These are phyloP conservation scores for Teunomyces cretensis DNA, from an alignment of 805 yeast species.

Conservation along the genomic window DNA sequence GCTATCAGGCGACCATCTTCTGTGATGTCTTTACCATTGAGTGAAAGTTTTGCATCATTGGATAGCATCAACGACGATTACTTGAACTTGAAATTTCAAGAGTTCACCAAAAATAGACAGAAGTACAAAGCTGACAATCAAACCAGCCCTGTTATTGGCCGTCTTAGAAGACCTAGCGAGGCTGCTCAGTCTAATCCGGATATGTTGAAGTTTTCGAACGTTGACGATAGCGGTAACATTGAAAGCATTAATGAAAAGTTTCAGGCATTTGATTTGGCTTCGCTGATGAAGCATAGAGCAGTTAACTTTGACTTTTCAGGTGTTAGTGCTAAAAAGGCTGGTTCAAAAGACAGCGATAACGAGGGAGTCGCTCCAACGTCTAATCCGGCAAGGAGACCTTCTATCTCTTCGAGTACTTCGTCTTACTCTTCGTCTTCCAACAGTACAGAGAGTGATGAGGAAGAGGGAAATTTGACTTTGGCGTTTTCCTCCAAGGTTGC, in stretches of 20 bases:
- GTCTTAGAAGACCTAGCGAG: conserved; percentile 5
- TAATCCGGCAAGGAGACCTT: conserved; percentile 4
- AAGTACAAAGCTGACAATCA: conserved; percentile 12
- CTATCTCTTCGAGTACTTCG: conserved; percentile 12
- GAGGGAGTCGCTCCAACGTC: conserved; percentile 24
- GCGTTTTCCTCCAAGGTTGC: conserved; percentile 44
- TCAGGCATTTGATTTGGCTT: conserved; percentile 33
- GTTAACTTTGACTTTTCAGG: conserved; percentile 4
- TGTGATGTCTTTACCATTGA: conserved; percentile 63
- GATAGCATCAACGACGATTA: conserved; percentile 67
- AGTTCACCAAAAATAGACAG: conserved; percentile 20
- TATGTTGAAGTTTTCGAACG: neutral
- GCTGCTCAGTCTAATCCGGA: conserved; percentile 11
- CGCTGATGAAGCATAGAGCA: conserved; percentile 31
- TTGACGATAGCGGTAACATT: neutral
- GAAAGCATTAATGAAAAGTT: conserved; percentile 33
- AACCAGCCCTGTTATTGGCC: conserved; percentile 4
- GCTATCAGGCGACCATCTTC: conserved; percentile 53
- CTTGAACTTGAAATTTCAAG: conserved; percentile 39
- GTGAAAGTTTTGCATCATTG: conserved; percentile 75
- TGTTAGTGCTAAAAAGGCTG: neutral
- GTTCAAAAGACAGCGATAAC: conserved; percentile 8
- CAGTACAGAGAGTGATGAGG: conserved; percentile 33
- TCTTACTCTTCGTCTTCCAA: conserved; percentile 12
- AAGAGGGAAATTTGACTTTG: conserved; percentile 43